Percentiles rank a stretch among this genome's conserved stretches.
These are phyloP conservation scores for Dendrobium huoshanense DNA, from an alignment of 106 monocot genomes.

Conservation along the genomic window DNA sequence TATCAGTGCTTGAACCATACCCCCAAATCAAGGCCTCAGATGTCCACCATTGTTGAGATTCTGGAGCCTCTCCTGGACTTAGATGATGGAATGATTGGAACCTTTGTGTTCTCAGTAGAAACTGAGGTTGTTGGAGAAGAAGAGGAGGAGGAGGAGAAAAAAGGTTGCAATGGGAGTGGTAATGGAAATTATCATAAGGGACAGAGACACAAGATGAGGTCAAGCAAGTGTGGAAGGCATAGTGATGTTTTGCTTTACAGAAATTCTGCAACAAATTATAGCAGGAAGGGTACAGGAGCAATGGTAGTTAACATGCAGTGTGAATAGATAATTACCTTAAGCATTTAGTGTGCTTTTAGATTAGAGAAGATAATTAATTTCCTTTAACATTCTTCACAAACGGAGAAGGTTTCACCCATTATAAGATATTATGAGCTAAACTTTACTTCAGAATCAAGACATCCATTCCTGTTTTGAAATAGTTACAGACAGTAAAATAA, in stretches of 20 bases:
- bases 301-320: conserved; percentile 2
- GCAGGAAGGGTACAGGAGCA: background rate
- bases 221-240: background rate
- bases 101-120: conserved; percentile 15
- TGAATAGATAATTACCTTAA: background rate
- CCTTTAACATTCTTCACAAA: too few relatives aligned
- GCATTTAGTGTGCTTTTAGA: too few relatives aligned
- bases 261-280: background rate
- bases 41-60: conserved; percentile 49
- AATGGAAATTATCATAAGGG: background rate
- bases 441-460: too few relatives aligned
- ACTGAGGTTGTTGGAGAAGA: background rate
- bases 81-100: background rate
- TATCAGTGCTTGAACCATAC: conserved; percentile 60
- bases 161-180: background rate
- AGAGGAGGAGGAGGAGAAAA: conserved; percentile 2
- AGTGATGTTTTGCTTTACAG: background rate
- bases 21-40: conserved; percentile 56
- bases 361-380: too few relatives aligned
- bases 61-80: conserved; percentile 32
- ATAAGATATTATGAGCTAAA: too few relatives aligned
- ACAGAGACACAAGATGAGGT: conserved; percentile 9
- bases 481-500: too few relatives aligned
- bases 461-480: too few relatives aligned
- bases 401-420: too few relatives aligned